phyloP scores from a whole-genome alignment of 192 early-diverging fungal genomes.

The Phlyctochytrium bullatum region DNA sequence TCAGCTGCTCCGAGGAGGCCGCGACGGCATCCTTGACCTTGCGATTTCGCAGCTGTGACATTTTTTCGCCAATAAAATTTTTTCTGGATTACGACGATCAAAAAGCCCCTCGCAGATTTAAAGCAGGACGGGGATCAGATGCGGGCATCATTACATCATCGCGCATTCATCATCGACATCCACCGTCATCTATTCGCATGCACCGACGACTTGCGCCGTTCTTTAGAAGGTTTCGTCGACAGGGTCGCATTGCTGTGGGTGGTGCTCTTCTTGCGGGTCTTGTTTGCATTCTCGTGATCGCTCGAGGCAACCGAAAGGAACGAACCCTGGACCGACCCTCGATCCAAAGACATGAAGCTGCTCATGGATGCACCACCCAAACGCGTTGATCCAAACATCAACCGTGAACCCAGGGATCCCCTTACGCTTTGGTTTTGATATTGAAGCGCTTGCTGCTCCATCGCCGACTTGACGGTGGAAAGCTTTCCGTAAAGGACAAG shows the following conservation, averaged over 20 bases:
- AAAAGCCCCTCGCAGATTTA: too few relatives aligned
- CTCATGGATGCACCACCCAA: not conserved
- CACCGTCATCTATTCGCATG: too few relatives aligned
- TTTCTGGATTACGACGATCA: not conserved
- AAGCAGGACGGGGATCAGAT: too few relatives aligned
- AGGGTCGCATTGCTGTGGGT: too few relatives aligned
- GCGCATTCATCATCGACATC: too few relatives aligned
- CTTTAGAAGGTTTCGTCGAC: too few relatives aligned
- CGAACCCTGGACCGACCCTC: not conserved
- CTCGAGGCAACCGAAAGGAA: not conserved
- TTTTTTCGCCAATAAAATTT: not conserved
- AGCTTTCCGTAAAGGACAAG: not conserved
- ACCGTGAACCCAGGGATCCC: not conserved
- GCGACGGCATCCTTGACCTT: constrained; percentile 14
- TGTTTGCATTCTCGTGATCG: not conserved
- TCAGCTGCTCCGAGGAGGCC: constrained; percentile 12
- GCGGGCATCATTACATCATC: too few relatives aligned
- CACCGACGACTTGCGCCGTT: too few relatives aligned
- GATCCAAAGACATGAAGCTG: constrained; percentile 1
- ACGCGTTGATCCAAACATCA: not conserved
- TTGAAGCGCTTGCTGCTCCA: not conserved
- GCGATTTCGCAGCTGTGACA: not conserved
- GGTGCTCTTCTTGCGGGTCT: not conserved
- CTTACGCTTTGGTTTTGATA: not conserved
- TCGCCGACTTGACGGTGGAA: not conserved